Evolutionary conservation across 495 filamentous ascomycete species (phyloP).

Genomic region (Diplogelasinospora grovesii): DNA sequence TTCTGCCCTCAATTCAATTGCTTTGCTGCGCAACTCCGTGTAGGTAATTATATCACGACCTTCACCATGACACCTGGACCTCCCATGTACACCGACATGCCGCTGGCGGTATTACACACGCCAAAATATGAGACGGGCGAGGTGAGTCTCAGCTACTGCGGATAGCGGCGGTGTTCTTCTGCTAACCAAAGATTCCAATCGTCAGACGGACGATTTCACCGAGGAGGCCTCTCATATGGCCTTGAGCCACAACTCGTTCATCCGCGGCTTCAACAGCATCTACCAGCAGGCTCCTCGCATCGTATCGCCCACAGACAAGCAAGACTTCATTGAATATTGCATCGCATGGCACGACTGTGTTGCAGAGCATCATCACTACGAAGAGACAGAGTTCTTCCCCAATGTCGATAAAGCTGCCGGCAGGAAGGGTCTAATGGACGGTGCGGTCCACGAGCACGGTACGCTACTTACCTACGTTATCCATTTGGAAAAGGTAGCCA

Average conservation of each 20-base stretch:
- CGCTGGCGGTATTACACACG: conserved; percentile 2
- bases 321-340: conserved; percentile 30
- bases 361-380: conserved; percentile 25
- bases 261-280: conserved; percentile 25
- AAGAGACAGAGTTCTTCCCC: conserved; percentile 22
- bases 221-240: conserved; percentile 15
- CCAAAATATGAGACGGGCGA: neutral
- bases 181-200: neutral
- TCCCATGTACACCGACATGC: conserved; percentile 3
- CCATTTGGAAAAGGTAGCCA: too few species aligned
- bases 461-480: too few species aligned
- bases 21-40: too few species aligned
- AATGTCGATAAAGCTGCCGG: conserved; percentile 26
- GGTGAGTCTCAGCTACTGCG: neutral
- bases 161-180: too few species aligned
- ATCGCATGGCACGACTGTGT: conserved; percentile 26
- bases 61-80: too few species aligned
- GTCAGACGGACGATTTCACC: conserved; percentile 8
- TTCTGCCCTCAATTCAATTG: too few species aligned
- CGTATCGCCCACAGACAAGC: conserved; percentile 9
- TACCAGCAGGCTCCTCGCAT: conserved; percentile 22
- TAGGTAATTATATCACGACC: too few species aligned
- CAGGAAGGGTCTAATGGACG: conserved; percentile 19
- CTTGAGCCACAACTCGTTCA: conserved; percentile 22
- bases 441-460: conserved; percentile 26